Evolutionary conservation across 1,284 basidiomycete species (phyloP), one percentile per base, ranked within the genome.

Genomic region (Ceratobasidium sp.): DNA sequence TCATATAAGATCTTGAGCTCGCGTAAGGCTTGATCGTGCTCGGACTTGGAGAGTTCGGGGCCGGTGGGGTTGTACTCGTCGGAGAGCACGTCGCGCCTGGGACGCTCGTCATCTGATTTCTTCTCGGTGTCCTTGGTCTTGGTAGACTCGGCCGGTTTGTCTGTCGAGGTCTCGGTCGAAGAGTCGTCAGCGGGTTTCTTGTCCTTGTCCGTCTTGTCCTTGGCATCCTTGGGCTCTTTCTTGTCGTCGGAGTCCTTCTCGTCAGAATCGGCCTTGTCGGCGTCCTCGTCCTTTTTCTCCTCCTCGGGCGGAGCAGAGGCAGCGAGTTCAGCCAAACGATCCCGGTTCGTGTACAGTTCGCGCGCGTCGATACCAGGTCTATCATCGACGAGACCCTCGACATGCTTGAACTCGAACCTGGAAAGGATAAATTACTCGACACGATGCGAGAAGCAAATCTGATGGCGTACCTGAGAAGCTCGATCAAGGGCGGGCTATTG

Each of bases 391-490:
- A 73, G 59, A 37, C 70, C 70, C 19, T 73, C 70, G 29, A 73
- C 70, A 17, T 73, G 59, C 46, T 64, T 73, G 25, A 73, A 73
- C 29, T 73, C 70, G 25, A 73, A 73, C 34, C 70, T 73, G 37
- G 17, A 37, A 32, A 22, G 13, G 5, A 34, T 11, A n/a, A 22
- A 13, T 22, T 29, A 46, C 25, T 44, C 34, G 25, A n/a, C n/a
- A 43, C 25, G 25, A 40, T 37, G 40, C 25, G 25, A 46, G 15
- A 34, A 44, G 37, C 29, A 0, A 37, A 44, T 57, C 40, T 57
- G 11, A 44, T 46, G 9, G 25, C 59, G 43, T 52, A 64, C 70
- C 70, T 73, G 29, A 73, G 57, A 46, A 73, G 70, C 46, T 73
- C 70, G 57, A 56, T 56, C 70, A 73, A 73, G 29, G 44, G 44